These are phyloP conservation scores for Linaria vulgaris DNA, from an alignment of 257 asterid genomes.

Conservation along the genomic window DNA sequence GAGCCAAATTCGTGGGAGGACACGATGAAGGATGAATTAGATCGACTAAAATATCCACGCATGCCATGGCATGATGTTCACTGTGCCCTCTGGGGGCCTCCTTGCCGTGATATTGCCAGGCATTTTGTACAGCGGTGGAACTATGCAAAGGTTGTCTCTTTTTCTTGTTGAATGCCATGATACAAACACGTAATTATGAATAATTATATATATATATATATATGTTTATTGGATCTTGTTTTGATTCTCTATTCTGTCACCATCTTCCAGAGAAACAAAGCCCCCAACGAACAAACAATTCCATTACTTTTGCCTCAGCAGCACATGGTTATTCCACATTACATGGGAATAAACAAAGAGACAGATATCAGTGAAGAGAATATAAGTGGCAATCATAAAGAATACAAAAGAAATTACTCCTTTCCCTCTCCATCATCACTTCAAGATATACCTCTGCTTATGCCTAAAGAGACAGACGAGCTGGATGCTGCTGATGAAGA, in stretches of 20 bases:
- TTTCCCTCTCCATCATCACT: slow-evolving; percentile 63
- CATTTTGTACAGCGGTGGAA: slow-evolving; percentile 98
- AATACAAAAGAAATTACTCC: slow-evolving; percentile 48
- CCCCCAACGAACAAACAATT: slow-evolving; percentile 77
- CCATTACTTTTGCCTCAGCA: slow-evolving; percentile 97
- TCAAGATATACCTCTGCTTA: slow-evolving; percentile 89
- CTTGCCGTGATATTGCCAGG: slow-evolving; percentile 92
- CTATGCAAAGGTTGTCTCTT: slow-evolving; percentile 74
- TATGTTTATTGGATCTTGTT: slow-evolving; percentile 13
- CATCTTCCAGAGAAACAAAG: slow-evolving; percentile 79
- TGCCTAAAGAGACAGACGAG: slow-evolving; percentile 86
- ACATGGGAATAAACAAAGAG: slow-evolving; percentile 64
- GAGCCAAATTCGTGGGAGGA: slow-evolving; percentile 98
- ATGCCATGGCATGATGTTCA: slow-evolving; percentile 99
- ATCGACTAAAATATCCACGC: slow-evolving; percentile 78
- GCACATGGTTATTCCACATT: slow-evolving; percentile 98
- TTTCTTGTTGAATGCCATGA: slow-evolving; percentile 21
- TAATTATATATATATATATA: no score
- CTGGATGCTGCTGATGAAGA: slow-evolving; percentile 47
- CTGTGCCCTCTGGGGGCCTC: slow-evolving; percentile 96
- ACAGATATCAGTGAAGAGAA: slow-evolving; percentile 33
- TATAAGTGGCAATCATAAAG: slow-evolving; percentile 31
- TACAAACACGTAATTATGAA: no score
- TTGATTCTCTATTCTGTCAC: slow-evolving; percentile 30
- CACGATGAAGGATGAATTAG: slow-evolving; percentile 84